Evolutionary conservation across 441 rosid genomes (phyloP), one percentile per base, ranked within the genome.

Genomic region (Populus hybrid): DNA sequence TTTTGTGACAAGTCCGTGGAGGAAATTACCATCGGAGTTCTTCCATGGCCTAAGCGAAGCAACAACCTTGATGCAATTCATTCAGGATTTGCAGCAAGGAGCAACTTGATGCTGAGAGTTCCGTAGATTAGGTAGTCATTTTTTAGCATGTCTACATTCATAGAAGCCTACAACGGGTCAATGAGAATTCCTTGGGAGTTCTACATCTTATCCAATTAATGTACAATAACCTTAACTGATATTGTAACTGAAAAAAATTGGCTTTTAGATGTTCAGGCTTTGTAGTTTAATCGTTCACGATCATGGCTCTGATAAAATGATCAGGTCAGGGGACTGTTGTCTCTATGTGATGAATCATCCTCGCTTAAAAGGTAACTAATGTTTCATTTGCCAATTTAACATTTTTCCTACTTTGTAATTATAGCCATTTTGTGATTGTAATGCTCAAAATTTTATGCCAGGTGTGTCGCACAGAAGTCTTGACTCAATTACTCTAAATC

Each of bases 121-220:
- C 61, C 86, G 88, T 88, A 90, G 94, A 87, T 84, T 87, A 85
- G 91, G 83, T 88, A 86, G 90, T 85, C 88, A 89, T 87, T 89
- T 86, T 86, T 88, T 87, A 85, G 87, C 73, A 77, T 81, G 82
- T 78, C 81, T 86, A 87, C 87, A 84, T 78, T 85, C 81, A 79
- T 82, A 85, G 83, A 84, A 73, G 76, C 81, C 87, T 78, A 65
- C 69, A 54, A 36, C 75, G 23, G 82, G 85, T 75, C 54, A 75
- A 79, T 72, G 86, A 81, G 86, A 81, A 83, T 75, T 73, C 77
- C 69, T 70, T 79, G 71, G 80, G 85, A 86, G 86, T 77, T 84
- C 77, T 79, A 84, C 77, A 84, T 84, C 75, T 66, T 85, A 76
- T 82, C 89, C 81, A 72, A 83, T 83, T 78, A 80, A 73, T 87